Evolutionary conservation across 257 asterid species (phyloP), one percentile per base, ranked within the genome.

Genomic region (Jacaranda copaia): DNA sequence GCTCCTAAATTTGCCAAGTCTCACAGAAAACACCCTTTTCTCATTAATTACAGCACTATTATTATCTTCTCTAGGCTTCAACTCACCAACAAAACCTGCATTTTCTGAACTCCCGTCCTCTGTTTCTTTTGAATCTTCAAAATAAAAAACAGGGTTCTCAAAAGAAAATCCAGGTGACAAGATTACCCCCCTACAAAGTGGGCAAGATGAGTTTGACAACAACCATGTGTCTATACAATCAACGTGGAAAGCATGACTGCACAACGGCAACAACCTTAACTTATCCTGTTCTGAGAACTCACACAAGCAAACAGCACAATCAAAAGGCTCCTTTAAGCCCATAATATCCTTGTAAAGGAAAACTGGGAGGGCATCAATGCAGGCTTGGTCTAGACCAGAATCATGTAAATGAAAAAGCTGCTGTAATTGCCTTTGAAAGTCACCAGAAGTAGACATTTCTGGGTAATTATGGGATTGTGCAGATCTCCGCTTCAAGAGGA

Each of bases 211-310:
- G 74, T 92, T 95, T 7, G 99, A 91, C 73, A 92, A 35, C 71
- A 95, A 5, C 99, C 99, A 95, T 8, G 96, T 91, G 65, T 95
- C 98, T 75, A 95, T 95, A 72, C 99, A 95, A 48, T 84, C 93
- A 11, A 92, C 68, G 82, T 94, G 99, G 81, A 95, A 95, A 32
- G 99, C 98, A 79, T 95, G 99, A 72, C 97, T 77, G 81, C 99
- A 95, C 10, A 86, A 20, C 0, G 99, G 99, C 20, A 95, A 83
- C 79, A 95, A 52, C 83, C 99, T 89, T 13, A 95, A 60, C 57
- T 85, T 81, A 61, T 95, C 99, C 70, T 84, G 79, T 32, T 85
- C 91, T 1, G 90, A 79, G 80, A 93, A 95, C 65, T 93, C 98
- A 74, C 97, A 91, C 0, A 95, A 77, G 73, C 99, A 95, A 19